Base-by-base conservation (phyloP, 176 grass and related monocot genomes). In the Ampelocalamus luodianensis region DNA sequence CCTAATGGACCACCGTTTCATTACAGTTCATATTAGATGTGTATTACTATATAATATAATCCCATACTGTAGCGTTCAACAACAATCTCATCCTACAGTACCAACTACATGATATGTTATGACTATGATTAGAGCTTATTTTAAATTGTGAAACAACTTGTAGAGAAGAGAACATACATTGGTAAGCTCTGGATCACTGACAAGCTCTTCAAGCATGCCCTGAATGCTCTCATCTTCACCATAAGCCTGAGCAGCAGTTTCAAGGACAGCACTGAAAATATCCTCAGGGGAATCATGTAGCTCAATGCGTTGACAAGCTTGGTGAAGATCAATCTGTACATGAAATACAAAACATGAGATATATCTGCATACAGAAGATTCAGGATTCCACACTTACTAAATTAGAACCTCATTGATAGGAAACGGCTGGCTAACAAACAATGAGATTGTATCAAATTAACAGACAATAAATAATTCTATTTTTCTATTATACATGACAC, bases 251-350 rank as follows among this genome's bases (percentile, higher is more conserved):
- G 78, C 62, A 38, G 88, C 83, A 77, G 89, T 87, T 84, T 94
- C 91, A 34, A 98, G 86, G 46, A 98, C 74, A 39, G 93, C 84
- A 73, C 79, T 55, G 15, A 98, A 95, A 65, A 95, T 93, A 69
- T 88, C 88, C 77, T 79, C 70, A 46, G 93, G 77, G 29, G 89
- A 87, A 61, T 90, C 91, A 78, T 70, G 74, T 65, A 85, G 83
- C 62, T 92, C 91, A 23, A 98, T 98, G 77, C 62, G 84, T 65
- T 88, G 34, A 15, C 85, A 23, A 63, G 91, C 96, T 85, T 90
- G 83, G 10, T 84, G 83, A 22, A 98, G 89, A 82, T 91, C 90
- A 80, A 91, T 88, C 96, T 98, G 79, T 14, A 4, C 67, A 87
- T 23, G 18, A 46, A 87, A 88, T 27, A 70, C 1, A 38, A 65